Percentiles rank a stretch among this genome's conserved stretches.
Conservation (phyloP, 768 basidiomycete genomes). For the Lactifluus echinatus region DNA sequence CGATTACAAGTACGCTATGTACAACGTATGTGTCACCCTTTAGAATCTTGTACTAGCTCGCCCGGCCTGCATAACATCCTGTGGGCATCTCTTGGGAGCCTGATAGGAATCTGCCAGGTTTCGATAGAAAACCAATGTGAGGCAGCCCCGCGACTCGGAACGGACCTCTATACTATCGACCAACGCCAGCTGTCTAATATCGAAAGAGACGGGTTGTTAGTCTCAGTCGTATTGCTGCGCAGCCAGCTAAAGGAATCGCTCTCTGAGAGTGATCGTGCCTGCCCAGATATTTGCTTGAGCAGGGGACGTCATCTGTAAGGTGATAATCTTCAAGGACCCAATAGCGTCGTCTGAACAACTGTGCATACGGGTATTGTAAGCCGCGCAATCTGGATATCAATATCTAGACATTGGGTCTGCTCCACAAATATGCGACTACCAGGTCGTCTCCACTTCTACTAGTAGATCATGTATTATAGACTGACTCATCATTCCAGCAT, state of each 20-base stretch:
- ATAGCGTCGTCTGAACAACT: constrained; percentile 2
- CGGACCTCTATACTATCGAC: constrained; percentile 67
- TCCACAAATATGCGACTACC: constrained; percentile 83
- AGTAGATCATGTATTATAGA: constrained; percentile 66
- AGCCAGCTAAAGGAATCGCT: neutral
- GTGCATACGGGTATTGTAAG: constrained; percentile 34
- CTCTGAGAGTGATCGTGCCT: neutral
- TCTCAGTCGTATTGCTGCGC: neutral
- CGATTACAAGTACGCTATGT: constrained; percentile 51
- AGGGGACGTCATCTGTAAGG: constrained; percentile 68
- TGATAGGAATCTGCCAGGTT: too few relatives aligned
- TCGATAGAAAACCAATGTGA: too few relatives aligned
- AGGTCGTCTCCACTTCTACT: too few relatives aligned
- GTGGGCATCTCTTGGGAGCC: constrained; percentile 65
- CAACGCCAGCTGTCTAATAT: constrained; percentile 52
- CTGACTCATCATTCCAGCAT: constrained; percentile 51
- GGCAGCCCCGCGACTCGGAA: too few relatives aligned
- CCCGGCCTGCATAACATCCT: too few relatives aligned
- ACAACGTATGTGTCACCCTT: constrained; percentile 39
- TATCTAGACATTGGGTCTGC: constrained; percentile 59
- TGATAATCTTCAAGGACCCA: too few relatives aligned
- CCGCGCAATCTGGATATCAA: constrained; percentile 67
- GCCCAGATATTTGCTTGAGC: constrained; percentile 58
- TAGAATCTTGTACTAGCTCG: neutral
- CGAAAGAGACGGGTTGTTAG: constrained; percentile 77